These are phyloP conservation scores for Tephrocybe sp. DNA, from an alignment of 768 basidiomycete species.

Conservation along the genomic window DNA sequence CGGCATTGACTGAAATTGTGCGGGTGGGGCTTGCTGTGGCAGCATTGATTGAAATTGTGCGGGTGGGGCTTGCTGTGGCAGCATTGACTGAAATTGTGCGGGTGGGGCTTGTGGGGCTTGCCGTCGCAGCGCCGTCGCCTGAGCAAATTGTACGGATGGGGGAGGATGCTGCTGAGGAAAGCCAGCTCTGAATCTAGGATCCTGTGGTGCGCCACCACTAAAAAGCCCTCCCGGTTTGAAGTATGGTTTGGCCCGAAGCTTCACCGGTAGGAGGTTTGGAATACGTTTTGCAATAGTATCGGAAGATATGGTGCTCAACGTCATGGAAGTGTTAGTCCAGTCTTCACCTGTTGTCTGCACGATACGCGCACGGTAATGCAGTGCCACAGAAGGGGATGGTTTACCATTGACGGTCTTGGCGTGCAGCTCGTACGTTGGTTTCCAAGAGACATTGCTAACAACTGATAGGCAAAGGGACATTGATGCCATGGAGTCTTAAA, in stretches of 20 bases:
- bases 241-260: conserved; percentile 19
- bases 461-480: conserved; percentile 28
- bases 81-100: background rate
- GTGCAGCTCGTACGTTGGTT: conserved; percentile 57
- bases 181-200: no score
- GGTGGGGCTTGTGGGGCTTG: background rate
- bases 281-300: conserved; percentile 31
- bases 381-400: conserved; percentile 38
- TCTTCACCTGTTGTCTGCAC: conserved; percentile 59
- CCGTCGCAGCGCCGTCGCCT: no score
- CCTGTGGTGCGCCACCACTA: background rate
- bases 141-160: no score
- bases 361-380: conserved; percentile 56
- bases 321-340: conserved; percentile 49
- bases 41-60: background rate
- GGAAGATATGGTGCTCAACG: conserved; percentile 47
- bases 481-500: background rate
- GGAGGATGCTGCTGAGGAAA: no score
- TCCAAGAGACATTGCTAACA: conserved; percentile 49
- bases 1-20: background rate
- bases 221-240: background rate
- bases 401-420: conserved; percentile 44
- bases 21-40: background rate
- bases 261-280: conserved; percentile 29
- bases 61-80: background rate